Evolutionary conservation across 148 eudicot species (phyloP), one percentile per base, ranked within the genome.

Genomic region (Diospyros lotus): DNA sequence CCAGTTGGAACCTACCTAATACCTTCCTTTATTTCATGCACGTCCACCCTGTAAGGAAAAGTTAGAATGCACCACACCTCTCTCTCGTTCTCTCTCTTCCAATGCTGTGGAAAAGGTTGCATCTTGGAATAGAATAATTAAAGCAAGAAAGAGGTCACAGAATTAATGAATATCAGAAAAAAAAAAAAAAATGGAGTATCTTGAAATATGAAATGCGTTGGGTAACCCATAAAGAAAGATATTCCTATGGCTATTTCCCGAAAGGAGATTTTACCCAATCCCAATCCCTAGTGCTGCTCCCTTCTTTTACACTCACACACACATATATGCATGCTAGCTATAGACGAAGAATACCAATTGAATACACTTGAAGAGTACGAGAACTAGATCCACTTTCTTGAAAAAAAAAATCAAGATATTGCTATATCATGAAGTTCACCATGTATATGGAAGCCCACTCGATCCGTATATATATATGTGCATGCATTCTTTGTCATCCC

Each of bases 91-190:
- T 71, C 9, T 69, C 39, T 28, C 40, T 14, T 61, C 17, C 38
- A 60, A 73, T 58, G 3, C 62, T 14, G 66, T 70, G 41, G 4
- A 50, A 64, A 80, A 72, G 75, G 9, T 17, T 9, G 66, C 42
- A 73, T 48, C 15, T 28, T 45, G 67, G 75, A 73, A 73, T 60
- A 73, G 75, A 60, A 73, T 60, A 0, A 28, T 28, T 28, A 73
- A 73, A 73, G 75, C 56, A 73, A 72, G 71, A 80, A 80, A 71
- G 79, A 73, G 75, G 11, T 43, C 75, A 18, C 75, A 73, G 17
- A 13, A 7, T 42, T 54, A 54, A 40, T 15, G 64, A 39, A 43
- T 28, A 15, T 17, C 14, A 42, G 44, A 55, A 58, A 3, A 1
- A 28, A 39, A n/a, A 55, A 58, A 3, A 1, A 28, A 39, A n/a